Evolutionary conservation across 345 rosid genomes (phyloP), one percentile per base, ranked within the genome.

Genomic region (Sapria himalayana): DNA sequence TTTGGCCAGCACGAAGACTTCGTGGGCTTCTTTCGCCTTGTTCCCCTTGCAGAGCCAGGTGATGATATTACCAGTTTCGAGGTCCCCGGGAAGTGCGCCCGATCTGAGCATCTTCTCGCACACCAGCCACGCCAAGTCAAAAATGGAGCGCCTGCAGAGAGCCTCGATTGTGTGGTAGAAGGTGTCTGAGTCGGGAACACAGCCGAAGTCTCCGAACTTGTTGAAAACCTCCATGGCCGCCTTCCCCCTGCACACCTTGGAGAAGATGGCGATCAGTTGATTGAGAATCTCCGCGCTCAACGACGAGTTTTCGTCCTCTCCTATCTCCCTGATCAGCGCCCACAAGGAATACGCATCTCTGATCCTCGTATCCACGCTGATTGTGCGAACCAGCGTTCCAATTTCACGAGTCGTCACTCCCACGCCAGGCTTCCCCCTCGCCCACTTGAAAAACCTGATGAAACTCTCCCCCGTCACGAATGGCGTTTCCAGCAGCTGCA

Each of bases 41-140:
- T 52, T 56, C 21, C 78, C 96, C 47, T 60, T 72, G 44, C 85
- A 78, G 17, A 81, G 54, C 84, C 78, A 71, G 56, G 65, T 33
- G n/a, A 81, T 62, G 49, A 78, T 71, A 62, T 69, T 60, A 33
- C 96, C 92, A 10, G 69, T 31, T 56, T 66, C 50, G 21, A 45
- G 60, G 38, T 55, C 43, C 14, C 60, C 75, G 2, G 77, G 84
- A 39, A 81, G 54, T 44, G 37, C 46, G 27, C 60, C 69, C 8
- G 57, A 59, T 46, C 54, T 37, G 9, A 81, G 57, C 94, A 85
- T 78, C 52, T 65, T 75, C 60, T 78, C 77, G 49, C 79, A 73
- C 19, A 85, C 75, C 15, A 63, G 47, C 15, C 58, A 58, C 5
- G 78, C 92, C 68, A 53, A 66, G 17, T 73, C 71, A 62, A 50